phyloP scores from a whole-genome alignment of 2,329 filamentous ascomycete genomes.

The Nigrograna mackinnonii region DNA sequence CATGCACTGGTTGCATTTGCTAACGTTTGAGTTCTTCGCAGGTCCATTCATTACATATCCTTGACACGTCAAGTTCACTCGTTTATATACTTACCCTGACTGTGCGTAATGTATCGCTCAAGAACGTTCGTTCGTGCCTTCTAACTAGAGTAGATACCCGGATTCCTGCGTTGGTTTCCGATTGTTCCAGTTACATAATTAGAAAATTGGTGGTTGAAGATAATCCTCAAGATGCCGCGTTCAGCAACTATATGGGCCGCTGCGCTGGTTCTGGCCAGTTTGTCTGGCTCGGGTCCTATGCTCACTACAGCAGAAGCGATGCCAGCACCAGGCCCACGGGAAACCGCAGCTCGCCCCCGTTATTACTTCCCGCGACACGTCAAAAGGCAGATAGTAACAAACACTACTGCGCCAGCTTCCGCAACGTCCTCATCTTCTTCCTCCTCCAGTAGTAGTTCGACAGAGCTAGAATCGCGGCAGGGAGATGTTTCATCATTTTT shows the following conservation, averaged over 20 bases:
- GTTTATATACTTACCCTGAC: conserved; percentile 48
- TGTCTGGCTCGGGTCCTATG: conserved; percentile 50
- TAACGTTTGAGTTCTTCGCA: conserved; percentile 18
- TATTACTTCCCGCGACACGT: conserved; percentile 54
- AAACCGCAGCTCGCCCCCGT: conserved; percentile 40
- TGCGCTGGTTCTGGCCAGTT: conserved; percentile 46
- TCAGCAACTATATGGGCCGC: conserved; percentile 51
- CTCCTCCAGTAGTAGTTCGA: conserved; percentile 26
- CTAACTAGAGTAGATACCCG: conserved; percentile 8
- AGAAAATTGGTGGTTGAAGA: conserved; percentile 25
- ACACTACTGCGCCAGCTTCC: conserved; percentile 32
- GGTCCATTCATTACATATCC: conserved; percentile 43
- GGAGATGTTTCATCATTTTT: conserved; percentile 29
- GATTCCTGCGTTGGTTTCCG: not conserved
- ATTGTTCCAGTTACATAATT: conserved; percentile 22
- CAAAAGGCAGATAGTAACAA: conserved; percentile 46
- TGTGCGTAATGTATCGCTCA: conserved; percentile 22
- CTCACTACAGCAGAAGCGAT: conserved; percentile 54
- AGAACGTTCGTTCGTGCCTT: not conserved
- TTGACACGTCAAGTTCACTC: conserved; percentile 57
- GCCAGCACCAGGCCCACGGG: conserved; percentile 45
- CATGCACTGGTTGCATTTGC: conserved; percentile 3
- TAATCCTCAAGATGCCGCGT: conserved; percentile 47
- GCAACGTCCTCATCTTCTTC: conserved; percentile 23
- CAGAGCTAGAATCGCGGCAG: conserved; percentile 23